Conservation (phyloP, 2,329 filamentous ascomycete species). For the Phaeosphaeriaceae sp. region DNA sequence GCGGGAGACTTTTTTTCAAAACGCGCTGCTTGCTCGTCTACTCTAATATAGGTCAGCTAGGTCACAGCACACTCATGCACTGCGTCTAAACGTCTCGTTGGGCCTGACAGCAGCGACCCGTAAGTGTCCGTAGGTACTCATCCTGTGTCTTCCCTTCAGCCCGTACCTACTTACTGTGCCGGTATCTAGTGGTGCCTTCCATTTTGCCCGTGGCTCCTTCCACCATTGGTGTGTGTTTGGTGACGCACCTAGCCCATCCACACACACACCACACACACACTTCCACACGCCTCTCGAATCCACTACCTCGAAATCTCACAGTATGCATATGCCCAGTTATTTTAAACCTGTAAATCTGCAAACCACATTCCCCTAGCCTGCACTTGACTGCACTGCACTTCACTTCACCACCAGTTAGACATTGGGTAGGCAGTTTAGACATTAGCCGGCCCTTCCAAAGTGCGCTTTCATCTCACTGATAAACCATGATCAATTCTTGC, state of each 20-base stretch:
- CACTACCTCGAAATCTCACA: neutral
- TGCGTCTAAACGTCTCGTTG: slow-evolving; percentile 31
- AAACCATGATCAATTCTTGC: neutral
- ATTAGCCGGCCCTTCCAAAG: slow-evolving; percentile 7
- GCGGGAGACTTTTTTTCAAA: slow-evolving; percentile 16
- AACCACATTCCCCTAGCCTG: too few relatives aligned
- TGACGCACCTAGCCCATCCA: too few relatives aligned
- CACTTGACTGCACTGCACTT: neutral
- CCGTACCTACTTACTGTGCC: too few relatives aligned
- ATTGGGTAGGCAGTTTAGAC: too few relatives aligned
- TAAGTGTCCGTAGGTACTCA: too few relatives aligned
- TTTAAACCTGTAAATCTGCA: too few relatives aligned
- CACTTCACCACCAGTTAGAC: too few relatives aligned
- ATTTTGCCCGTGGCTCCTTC: too few relatives aligned
- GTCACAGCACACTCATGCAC: slow-evolving; percentile 23
- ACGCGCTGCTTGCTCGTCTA: slow-evolving; percentile 20
- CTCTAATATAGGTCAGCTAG: slow-evolving; percentile 22
- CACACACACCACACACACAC: too few relatives aligned
- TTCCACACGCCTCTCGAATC: too few relatives aligned
- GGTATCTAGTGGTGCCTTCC: too few relatives aligned
- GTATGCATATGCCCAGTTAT: neutral
- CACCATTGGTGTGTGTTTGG: too few relatives aligned
- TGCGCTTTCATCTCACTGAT: slow-evolving; percentile 2
- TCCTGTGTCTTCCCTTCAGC: neutral
- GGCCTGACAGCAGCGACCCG: slow-evolving; percentile 13